Conservation (phyloP, 441 rosid genomes). For the Lepidium campestre region DNA sequence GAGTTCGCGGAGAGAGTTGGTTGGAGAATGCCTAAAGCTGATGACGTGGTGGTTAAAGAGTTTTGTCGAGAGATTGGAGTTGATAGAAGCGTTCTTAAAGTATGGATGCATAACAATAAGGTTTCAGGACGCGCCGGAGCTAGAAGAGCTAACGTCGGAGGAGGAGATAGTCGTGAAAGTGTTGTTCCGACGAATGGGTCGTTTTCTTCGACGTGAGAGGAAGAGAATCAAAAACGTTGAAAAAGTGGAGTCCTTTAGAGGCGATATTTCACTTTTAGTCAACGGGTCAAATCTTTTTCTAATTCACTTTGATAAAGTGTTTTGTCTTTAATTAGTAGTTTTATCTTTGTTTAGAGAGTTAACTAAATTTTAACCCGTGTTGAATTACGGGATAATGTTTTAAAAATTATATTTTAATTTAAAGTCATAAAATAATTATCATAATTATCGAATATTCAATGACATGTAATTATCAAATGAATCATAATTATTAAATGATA, state of each 20-base stretch:
- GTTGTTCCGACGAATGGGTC: constrained; percentile 16
- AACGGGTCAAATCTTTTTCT: constrained; percentile 10
- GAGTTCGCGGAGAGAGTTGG: constrained; percentile 70
- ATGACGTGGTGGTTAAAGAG: constrained; percentile 39
- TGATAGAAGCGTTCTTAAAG: constrained; percentile 66
- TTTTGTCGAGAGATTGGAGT: constrained; percentile 71
- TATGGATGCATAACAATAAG: constrained; percentile 98
- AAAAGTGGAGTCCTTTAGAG: constrained; percentile 6
- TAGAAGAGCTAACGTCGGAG: constrained; percentile 22
- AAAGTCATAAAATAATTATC: no score
- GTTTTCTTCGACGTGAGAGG: constrained; percentile 13
- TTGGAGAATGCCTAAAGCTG: constrained; percentile 86
- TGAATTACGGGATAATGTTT: no score
- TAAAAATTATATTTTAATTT: no score
- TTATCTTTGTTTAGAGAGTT: neutral
- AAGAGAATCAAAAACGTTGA: neutral
- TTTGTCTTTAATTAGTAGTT: neutral
- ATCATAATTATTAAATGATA: no score
- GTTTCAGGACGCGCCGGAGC: constrained; percentile 45
- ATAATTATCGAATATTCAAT: no score
- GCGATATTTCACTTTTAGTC: neutral
- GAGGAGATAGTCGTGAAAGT: constrained; percentile 15
- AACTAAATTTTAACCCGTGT: no score
- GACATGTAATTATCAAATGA: no score
- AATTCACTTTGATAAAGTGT: neutral